Percentiles rank a stretch among this genome's conserved stretches.
Evolutionary conservation across 345 rosid species (phyloP).

Genomic region (Anacardium occidentale): DNA sequence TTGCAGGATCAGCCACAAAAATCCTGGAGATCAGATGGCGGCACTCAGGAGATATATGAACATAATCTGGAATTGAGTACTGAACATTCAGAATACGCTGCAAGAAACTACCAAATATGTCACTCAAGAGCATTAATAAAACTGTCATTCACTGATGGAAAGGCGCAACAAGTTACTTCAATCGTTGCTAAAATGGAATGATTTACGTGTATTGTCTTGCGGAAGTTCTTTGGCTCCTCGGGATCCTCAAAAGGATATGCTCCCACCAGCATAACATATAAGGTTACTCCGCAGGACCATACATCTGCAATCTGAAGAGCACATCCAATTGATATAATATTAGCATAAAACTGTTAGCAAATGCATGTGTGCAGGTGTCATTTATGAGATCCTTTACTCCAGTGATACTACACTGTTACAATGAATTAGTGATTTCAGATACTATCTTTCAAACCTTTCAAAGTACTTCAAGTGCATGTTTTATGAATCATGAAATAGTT

Average conservation of each 20-base stretch:
- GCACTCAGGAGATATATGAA: constrained; percentile 92
- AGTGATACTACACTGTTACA: not conserved
- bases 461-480: no score
- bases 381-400: not conserved
- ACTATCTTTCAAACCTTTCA: no score
- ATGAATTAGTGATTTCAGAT: no score
- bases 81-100: constrained; percentile 97
- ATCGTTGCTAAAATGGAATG: not conserved
- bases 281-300: constrained; percentile 98
- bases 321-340: constrained; percentile 8
- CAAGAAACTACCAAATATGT: constrained; percentile 17
- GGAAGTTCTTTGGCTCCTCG: constrained; percentile 93
- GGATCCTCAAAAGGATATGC: constrained; percentile 99
- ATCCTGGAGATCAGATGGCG: constrained; percentile 87
- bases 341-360: not conserved
- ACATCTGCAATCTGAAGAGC: constrained; percentile 86
- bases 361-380: not conserved
- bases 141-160: not conserved
- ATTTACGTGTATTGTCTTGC: constrained; percentile 81
- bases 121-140: constrained; percentile 9
- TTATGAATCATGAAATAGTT: no score
- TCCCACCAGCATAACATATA: constrained; percentile 97
- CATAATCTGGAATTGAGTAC: constrained; percentile 91
- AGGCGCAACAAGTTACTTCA: not conserved
- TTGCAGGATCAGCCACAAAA: constrained; percentile 88